Evolutionary conservation across 345 rosid genomes (phyloP), one percentile per base, ranked within the genome.

Genomic region (Viola odorata): DNA sequence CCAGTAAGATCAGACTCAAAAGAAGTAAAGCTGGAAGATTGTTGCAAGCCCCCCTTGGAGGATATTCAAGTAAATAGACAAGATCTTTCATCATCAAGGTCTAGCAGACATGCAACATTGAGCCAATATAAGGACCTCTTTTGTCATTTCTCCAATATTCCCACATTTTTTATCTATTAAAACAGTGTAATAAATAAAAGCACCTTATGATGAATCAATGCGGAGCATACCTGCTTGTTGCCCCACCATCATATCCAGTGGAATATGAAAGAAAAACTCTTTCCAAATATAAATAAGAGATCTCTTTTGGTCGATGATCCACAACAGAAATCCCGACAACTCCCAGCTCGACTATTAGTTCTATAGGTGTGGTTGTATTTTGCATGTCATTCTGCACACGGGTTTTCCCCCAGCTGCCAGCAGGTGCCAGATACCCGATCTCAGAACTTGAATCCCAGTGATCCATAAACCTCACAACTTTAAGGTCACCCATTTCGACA

Each of bases 241-340:
- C 70, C 65, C 99, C 99, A 67, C 81, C 84, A 73, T 86, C 97
- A 73, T 86, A 94, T 60, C 99, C 96, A 63, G 89, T 90, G 37
- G 95, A 88, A 78, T 90, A 94, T 44, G 97, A 86, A 37, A 88
- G 54, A 54, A 80, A 94, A 14, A 90, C 86, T 74, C 85, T 82
- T 69, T 94, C 96, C 61, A 90, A 72, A 70, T 82, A 86, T 57
- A 90, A 32, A 69, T 94, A 90, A 45, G 81, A 79, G 47, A 90
- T 78, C 72, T 94, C 99, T 76, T 85, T 90, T 11, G 99, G 95
- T 66, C 81, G 68, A 73, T 87, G 96, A 70, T 94, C 97, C 58
- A 90, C 80, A 58, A 90, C 72, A 67, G 97, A 90, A 68, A 94
- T 72, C 69, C 99, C 99, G 49, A 94, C 88, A 38, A 78, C 83